Conservation (phyloP, 345 rosid species). For the Gossypium stocksii region DNA sequence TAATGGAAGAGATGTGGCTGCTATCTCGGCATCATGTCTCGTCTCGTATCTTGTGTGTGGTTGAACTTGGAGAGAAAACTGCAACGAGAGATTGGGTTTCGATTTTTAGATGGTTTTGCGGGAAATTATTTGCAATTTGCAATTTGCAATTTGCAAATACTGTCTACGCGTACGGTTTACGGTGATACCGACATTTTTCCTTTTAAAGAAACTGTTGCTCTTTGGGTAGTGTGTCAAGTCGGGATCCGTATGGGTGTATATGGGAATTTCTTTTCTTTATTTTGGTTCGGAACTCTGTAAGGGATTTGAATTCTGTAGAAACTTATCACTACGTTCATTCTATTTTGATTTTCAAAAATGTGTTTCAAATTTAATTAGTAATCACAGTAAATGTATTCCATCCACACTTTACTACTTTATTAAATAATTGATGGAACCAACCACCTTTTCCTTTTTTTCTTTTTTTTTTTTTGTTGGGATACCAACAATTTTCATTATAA, state of each 20-base stretch:
- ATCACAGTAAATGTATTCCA: no score
- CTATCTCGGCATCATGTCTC: not conserved
- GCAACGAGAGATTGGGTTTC: not conserved
- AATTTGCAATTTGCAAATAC: not conserved
- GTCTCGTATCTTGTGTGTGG: not conserved
- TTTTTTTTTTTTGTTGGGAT: no score
- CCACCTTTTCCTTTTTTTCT: no score
- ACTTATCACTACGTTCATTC: no score
- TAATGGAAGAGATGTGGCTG: not conserved
- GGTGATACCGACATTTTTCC: slow-evolving; percentile 13
- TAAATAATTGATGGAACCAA: not conserved
- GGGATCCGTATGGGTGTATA: no score
- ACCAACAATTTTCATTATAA: no score
- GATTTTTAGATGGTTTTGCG: slow-evolving; percentile 9
- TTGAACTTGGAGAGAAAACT: not conserved
- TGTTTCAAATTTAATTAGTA: no score
- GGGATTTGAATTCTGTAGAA: no score
- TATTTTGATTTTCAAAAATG: no score
- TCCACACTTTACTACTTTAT: not conserved
- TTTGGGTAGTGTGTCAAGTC: not conserved
- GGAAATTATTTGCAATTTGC: slow-evolving; percentile 10
- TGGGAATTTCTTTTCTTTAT: no score
- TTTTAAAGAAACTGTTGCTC: not conserved
- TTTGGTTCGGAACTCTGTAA: no score
- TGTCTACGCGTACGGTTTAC: slow-evolving; percentile 28